These are phyloP conservation scores for Syzygium jambos DNA, from an alignment of 345 rosid species.

Conservation along the genomic window DNA sequence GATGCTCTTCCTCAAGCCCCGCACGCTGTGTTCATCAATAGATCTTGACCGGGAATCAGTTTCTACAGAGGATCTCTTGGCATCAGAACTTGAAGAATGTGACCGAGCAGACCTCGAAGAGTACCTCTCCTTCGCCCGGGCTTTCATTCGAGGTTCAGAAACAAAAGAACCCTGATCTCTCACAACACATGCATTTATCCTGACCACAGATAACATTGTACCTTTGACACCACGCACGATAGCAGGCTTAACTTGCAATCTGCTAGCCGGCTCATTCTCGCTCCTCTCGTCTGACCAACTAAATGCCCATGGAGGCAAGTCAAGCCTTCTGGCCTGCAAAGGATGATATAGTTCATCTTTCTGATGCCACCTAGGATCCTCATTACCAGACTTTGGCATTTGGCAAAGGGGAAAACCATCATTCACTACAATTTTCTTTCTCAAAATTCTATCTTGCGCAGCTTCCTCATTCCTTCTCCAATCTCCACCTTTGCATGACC, in stretches of 20 bases:
- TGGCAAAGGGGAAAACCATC: conserved; percentile 93
- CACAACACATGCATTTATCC: conserved; percentile 95
- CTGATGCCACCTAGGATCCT: conserved; percentile 89
- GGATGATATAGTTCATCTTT: conserved; percentile 83
- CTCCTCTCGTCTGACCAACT: conserved; percentile 65
- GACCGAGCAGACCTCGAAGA: conserved; percentile 59
- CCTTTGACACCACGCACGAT: conserved; percentile 66
- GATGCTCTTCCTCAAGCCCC: conserved; percentile 32
- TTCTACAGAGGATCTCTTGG: conserved; percentile 49
- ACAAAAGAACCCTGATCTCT: conserved; percentile 79
- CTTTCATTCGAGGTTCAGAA: conserved; percentile 64
- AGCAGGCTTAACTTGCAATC: conserved; percentile 37
- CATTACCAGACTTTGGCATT: conserved; percentile 83
- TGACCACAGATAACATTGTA: conserved; percentile 65
- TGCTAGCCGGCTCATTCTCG: conserved; percentile 28
- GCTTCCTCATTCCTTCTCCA: conserved; percentile 91
- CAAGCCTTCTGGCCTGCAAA: conserved; percentile 71
- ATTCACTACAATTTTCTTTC: conserved; percentile 77
- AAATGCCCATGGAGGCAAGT: conserved; percentile 92
- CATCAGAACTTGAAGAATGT: conserved; percentile 51
- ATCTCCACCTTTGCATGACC: conserved; percentile 99
- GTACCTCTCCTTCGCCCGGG: conserved; percentile 63
- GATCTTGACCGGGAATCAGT: conserved; percentile 39
- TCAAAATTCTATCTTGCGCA: conserved; percentile 43
- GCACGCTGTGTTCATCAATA: conserved; percentile 35